Conservation (phyloP, 108 stramenopile species). For the Schizochytrium sp. region DNA sequence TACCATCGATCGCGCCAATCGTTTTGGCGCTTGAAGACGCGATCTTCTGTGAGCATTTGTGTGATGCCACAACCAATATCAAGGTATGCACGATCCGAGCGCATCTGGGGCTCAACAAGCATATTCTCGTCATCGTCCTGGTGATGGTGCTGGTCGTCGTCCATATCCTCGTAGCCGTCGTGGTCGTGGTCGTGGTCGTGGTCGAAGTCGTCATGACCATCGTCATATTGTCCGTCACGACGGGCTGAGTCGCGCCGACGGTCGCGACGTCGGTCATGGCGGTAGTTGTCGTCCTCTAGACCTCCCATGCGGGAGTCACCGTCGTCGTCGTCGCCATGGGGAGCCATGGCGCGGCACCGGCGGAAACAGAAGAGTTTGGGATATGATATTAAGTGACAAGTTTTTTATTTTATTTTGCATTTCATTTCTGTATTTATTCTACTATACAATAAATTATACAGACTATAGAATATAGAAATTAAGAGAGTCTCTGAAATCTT, state of each 20-base stretch:
- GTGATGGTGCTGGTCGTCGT: not conserved
- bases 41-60: slow-evolving; percentile 50
- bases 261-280: no score
- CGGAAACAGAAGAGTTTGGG: not conserved
- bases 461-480: not conserved
- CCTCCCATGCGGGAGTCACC: slow-evolving; percentile 2
- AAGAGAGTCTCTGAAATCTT: not conserved
- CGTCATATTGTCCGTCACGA: no score
- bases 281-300: not conserved
- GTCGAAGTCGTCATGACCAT: no score
- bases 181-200: not conserved
- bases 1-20: slow-evolving; percentile 55
- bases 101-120: slow-evolving; percentile 59
- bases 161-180: not conserved
- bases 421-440: not conserved
- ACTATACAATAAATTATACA: not conserved
- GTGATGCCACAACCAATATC: slow-evolving; percentile 30
- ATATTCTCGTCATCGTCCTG: slow-evolving; percentile 22
- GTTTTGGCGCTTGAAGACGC: slow-evolving; percentile 29
- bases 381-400: not conserved
- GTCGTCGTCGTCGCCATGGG: not conserved
- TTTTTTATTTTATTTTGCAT: not conserved
- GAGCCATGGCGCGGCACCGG: not conserved
- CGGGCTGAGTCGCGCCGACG: no score
- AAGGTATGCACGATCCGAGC: slow-evolving; percentile 45